Evolutionary conservation across 1,284 basidiomycete species (phyloP).

Genomic region (Xanthoconium separans): DNA sequence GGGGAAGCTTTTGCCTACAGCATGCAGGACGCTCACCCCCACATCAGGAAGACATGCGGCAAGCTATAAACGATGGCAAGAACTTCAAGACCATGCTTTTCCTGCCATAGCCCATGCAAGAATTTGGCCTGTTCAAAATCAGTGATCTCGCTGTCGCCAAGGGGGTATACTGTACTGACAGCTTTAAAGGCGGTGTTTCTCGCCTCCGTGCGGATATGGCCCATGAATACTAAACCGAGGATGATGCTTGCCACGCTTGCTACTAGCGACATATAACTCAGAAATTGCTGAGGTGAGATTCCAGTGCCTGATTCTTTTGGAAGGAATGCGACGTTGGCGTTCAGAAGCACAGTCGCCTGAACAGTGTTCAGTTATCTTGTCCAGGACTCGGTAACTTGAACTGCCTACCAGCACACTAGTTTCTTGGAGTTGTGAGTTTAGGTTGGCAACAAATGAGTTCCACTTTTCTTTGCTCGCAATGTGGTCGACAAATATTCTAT

Average conservation of each 20-base stretch:
- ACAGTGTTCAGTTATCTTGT: neutral
- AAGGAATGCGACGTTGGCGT: slow-evolving; percentile 42
- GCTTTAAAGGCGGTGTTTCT: slow-evolving; percentile 28
- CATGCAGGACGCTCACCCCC: slow-evolving; percentile 34
- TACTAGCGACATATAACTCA: slow-evolving; percentile 41
- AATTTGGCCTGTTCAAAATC: slow-evolving; percentile 27
- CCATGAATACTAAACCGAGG: slow-evolving; percentile 40
- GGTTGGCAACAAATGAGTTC: slow-evolving; percentile 32
- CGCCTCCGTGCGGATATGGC: slow-evolving; percentile 35
- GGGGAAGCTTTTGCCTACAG: neutral
- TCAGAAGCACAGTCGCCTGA: slow-evolving; percentile 42
- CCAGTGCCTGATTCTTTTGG: slow-evolving; percentile 30
- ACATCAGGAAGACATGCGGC: slow-evolving; percentile 39
- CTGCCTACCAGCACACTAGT: slow-evolving; percentile 34
- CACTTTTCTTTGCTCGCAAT: slow-evolving; percentile 30
- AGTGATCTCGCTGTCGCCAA: neutral
- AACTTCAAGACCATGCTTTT: slow-evolving; percentile 34
- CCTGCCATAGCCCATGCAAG: slow-evolving; percentile 22
- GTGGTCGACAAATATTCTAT: slow-evolving; percentile 41
- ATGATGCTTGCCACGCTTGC: slow-evolving; percentile 42
- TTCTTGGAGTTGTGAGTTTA: slow-evolving; percentile 35
- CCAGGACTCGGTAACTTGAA: neutral
- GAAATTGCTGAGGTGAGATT: slow-evolving; percentile 31
- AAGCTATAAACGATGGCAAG: slow-evolving; percentile 40
- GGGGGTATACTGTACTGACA: slow-evolving; percentile 19